Evolutionary conservation across 2,329 filamentous ascomycete species (phyloP), one percentile per base, ranked within the genome.

Genomic region (Fusarium denticulatum): DNA sequence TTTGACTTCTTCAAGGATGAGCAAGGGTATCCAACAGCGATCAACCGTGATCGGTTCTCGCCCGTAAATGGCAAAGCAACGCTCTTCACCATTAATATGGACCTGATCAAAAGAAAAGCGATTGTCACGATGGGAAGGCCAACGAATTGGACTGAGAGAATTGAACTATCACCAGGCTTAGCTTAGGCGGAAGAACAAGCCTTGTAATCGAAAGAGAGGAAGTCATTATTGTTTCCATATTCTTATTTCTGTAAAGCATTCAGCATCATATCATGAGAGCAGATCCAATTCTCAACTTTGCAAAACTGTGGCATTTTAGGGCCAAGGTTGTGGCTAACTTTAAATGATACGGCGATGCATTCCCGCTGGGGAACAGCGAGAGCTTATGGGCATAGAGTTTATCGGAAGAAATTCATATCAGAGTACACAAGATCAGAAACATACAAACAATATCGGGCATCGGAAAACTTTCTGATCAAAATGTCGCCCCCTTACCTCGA

Each of bases 1-100:
- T 69, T 74, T 22, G 67, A 73, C 5, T n/a, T 77, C 1, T 77
- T 77, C n/a, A 61, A 71, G 22, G 75, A 77, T 13, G 66, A 75
- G 12, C 26, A 76, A 15, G 71, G 71, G 2, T 76, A 67, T 18
- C 75, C 75, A 6, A 64, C 43, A 16, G 46, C 64, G 0, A 76
- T 77, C 34, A 77, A 77, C 14, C 73, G 75, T 0, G 45, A 49
- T 22, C 53, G 67, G 2, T 34, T 52, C 15, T 42, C 34, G 5
- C 50, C 60, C 0, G 55, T 39, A 0, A 64, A 60, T 0, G 71
- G 69, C 2, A 60, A 64, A 0, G 53, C 73, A 14, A 77, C 75
- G 5, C 34, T 77, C 1, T 77, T 77, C 12, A 77, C 68, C 4
- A 75, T 77, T 2, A 67, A 76, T 20, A 76, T 77, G 61, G 60